Evolutionary conservation across 2,329 filamentous ascomycete species (phyloP).

Genomic region (Aspergillus novofumigatus): DNA sequence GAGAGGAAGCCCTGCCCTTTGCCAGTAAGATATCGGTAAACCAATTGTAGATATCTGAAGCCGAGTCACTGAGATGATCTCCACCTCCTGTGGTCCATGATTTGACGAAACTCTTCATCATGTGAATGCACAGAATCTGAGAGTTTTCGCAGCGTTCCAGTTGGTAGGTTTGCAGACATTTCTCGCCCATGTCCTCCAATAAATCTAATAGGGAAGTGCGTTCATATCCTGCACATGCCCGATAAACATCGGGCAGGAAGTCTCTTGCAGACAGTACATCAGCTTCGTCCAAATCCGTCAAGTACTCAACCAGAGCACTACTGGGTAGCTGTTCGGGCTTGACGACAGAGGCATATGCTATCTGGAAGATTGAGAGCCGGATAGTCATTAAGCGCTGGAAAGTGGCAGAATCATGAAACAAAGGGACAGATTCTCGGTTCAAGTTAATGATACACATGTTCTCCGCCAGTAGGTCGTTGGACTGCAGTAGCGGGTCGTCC

Average conservation of each 20-base stretch:
- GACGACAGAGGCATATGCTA: slow-evolving; percentile 6
- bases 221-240: slow-evolving; percentile 23
- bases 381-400: slow-evolving; percentile 37
- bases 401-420: slow-evolving; percentile 30
- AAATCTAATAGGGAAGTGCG: slow-evolving; percentile 40
- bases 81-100: slow-evolving; percentile 59
- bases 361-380: slow-evolving; percentile 30
- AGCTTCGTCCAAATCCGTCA: slow-evolving; percentile 32
- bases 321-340: background rate
- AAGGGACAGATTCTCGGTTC: slow-evolving; percentile 29
- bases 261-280: slow-evolving; percentile 36
- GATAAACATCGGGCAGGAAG: slow-evolving; percentile 29
- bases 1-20: slow-evolving; percentile 65
- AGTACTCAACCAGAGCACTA: slow-evolving; percentile 29
- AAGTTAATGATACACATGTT: slow-evolving; percentile 22
- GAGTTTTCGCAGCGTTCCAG: slow-evolving; percentile 73
- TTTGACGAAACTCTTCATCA: slow-evolving; percentile 60
- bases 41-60: slow-evolving; percentile 74
- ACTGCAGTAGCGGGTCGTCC: slow-evolving; percentile 34
- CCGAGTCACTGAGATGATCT: slow-evolving; percentile 60
- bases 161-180: slow-evolving; percentile 51
- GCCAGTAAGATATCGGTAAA: slow-evolving; percentile 65
- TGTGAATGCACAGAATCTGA: slow-evolving; percentile 61
- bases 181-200: slow-evolving; percentile 46
- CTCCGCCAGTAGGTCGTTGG: slow-evolving; percentile 18